phyloP scores from a whole-genome alignment of 768 basidiomycete species.

The Amanita pallidorosea region DNA sequence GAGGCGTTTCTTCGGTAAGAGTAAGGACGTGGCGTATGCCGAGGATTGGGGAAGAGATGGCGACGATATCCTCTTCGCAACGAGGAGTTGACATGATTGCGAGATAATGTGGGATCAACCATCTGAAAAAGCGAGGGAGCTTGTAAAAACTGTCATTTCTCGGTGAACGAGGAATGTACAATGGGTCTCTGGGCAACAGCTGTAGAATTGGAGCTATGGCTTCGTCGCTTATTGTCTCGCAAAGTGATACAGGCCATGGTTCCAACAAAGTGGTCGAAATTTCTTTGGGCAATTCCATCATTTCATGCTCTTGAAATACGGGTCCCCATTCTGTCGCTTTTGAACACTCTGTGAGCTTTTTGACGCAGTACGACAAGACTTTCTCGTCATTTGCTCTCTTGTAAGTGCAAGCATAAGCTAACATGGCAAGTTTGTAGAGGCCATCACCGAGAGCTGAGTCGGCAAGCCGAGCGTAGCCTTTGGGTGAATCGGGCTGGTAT shows the following conservation, averaged over 20 bases:
- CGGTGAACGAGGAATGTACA: slow-evolving; percentile 22
- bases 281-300: slow-evolving; percentile 23
- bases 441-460: slow-evolving; percentile 27
- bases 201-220: slow-evolving; percentile 25
- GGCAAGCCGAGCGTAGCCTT: slow-evolving; percentile 39
- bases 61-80: slow-evolving; percentile 34
- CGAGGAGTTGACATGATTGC: slow-evolving; percentile 55
- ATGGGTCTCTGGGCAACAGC: slow-evolving; percentile 28
- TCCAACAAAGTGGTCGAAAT: slow-evolving; percentile 20
- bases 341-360: slow-evolving; percentile 33
- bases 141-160: slow-evolving; percentile 19
- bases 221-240: slow-evolving; percentile 20
- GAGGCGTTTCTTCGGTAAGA: slow-evolving; percentile 46
- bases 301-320: slow-evolving; percentile 31
- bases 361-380: slow-evolving; percentile 29
- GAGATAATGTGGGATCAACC: slow-evolving; percentile 47
- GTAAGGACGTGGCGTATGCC: slow-evolving; percentile 50
- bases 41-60: slow-evolving; percentile 32
- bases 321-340: slow-evolving; percentile 42
- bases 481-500: slow-evolving; percentile 22
- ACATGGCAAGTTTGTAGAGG: slow-evolving; percentile 40
- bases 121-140: slow-evolving; percentile 50
- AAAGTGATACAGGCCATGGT: slow-evolving; percentile 31
- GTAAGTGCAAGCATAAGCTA: slow-evolving; percentile 39
- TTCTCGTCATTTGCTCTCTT: slow-evolving; percentile 26